Percentiles rank a stretch among this genome's conserved stretches.
Conservation (phyloP, 129 eudicot species). For the sunflower (Helianthus annuus) region HanXRQr2.0-SUNRISE NC_035440.2:104067799-104068298, state of each 20-base stretch:
- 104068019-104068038: no score
- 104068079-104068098: not conserved
- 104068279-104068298: no score
- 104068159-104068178: not conserved
- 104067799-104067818: slow-evolving; percentile 34
- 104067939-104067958: not conserved
- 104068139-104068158: slow-evolving; percentile 12
- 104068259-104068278: no score
- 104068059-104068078: not conserved
- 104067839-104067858: slow-evolving; percentile 13
- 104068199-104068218: not conserved
- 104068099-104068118: slow-evolving; percentile 3
- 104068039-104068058: not conserved
- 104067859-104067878: slow-evolving; percentile 15
- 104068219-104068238: no score
- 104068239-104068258: no score
- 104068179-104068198: not conserved
- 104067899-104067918: not conserved
- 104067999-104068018: no score
- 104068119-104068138: not conserved
- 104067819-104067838: slow-evolving; percentile 22
- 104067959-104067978: no score
- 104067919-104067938: not conserved
- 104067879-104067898: slow-evolving; percentile 14
- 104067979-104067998: no score